phyloP scores from a whole-genome alignment of 2,329 filamentous ascomycete genomes.

The Colletotrichum noveboracense region DNA sequence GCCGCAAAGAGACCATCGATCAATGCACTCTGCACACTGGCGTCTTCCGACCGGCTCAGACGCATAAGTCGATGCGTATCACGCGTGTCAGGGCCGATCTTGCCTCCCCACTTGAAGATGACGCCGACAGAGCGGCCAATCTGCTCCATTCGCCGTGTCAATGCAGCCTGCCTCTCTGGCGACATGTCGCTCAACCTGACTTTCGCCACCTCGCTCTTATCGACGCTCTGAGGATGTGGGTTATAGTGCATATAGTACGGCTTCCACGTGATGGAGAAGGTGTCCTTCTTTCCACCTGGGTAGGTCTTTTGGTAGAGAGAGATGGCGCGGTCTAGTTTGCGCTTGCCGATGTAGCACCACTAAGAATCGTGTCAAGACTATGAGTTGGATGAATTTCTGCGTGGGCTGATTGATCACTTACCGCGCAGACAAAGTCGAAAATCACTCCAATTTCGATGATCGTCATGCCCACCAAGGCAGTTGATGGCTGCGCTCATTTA shows the following conservation, averaged over 20 bases:
- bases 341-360: slow-evolving; percentile 47
- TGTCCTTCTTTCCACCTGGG: slow-evolving; percentile 37
- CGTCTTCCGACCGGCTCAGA: slow-evolving; percentile 21
- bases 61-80: slow-evolving; percentile 38
- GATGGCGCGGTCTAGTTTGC: slow-evolving; percentile 41
- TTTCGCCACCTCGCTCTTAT: slow-evolving; percentile 26
- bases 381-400: neutral
- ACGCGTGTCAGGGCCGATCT: slow-evolving; percentile 35
- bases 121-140: slow-evolving; percentile 37
- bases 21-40: slow-evolving; percentile 21
- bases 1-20: slow-evolving; percentile 31
- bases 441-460: slow-evolving; percentile 29
- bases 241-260: slow-evolving; percentile 42
- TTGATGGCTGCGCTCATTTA: too few relatives aligned
- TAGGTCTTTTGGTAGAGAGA: slow-evolving; percentile 42
- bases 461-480: neutral
- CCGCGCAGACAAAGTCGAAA: slow-evolving; percentile 35
- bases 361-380: neutral
- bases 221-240: slow-evolving; percentile 25
- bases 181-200: slow-evolving; percentile 27
- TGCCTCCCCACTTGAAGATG: slow-evolving; percentile 34
- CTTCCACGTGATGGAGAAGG: slow-evolving; percentile 38
- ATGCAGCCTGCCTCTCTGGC: slow-evolving; percentile 29
- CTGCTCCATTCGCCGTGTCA: slow-evolving; percentile 29
- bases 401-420: slow-evolving; percentile 14